Evolutionary conservation across 139 green algal genomes (phyloP).

Genomic region (Coccomyxa sp.): DNA sequence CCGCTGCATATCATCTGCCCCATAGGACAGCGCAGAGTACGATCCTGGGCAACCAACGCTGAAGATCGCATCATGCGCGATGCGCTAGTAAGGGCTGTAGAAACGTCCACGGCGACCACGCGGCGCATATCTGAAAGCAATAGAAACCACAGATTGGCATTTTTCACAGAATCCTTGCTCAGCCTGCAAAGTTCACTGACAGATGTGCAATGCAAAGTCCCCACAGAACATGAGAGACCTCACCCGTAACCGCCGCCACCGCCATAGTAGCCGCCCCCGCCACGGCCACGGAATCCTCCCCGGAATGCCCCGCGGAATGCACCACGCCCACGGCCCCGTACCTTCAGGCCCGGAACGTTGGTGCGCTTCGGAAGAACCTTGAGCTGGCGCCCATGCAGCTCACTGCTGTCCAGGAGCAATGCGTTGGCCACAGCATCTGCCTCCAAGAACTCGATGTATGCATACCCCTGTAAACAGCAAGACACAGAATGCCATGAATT

Average conservation of each 20-base stretch:
- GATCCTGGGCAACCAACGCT: too few relatives aligned
- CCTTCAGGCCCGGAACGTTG: constrained; percentile 90
- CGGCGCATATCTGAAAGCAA: constrained; percentile 16
- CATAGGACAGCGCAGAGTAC: too few relatives aligned
- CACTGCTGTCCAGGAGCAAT: constrained; percentile 72
- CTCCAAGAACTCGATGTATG: constrained; percentile 98
- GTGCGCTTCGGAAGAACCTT: constrained; percentile 91
- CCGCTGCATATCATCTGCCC: too few relatives aligned
- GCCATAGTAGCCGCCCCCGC: constrained; percentile 13
- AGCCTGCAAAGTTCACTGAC: neutral
- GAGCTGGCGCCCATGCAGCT: constrained; percentile 71
- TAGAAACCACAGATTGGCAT: neutral
- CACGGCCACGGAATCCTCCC: constrained; percentile 14
- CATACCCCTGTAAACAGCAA: constrained; percentile 68
- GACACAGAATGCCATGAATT: neutral
- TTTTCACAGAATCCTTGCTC: neutral
- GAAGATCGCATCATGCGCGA: too few relatives aligned
- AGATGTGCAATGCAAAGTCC: neutral
- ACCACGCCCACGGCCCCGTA: constrained; percentile 29
- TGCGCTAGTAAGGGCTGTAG: constrained; percentile 11
- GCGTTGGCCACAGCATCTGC: constrained; percentile 87
- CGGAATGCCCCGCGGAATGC: constrained; percentile 41
- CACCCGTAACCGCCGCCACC: neutral
- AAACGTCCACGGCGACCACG: constrained; percentile 9
- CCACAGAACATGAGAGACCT: neutral